Evolutionary conservation across 148 eudicot genomes (phyloP), one percentile per base, ranked within the genome.

Genomic region (Rhododendron ovatum): DNA sequence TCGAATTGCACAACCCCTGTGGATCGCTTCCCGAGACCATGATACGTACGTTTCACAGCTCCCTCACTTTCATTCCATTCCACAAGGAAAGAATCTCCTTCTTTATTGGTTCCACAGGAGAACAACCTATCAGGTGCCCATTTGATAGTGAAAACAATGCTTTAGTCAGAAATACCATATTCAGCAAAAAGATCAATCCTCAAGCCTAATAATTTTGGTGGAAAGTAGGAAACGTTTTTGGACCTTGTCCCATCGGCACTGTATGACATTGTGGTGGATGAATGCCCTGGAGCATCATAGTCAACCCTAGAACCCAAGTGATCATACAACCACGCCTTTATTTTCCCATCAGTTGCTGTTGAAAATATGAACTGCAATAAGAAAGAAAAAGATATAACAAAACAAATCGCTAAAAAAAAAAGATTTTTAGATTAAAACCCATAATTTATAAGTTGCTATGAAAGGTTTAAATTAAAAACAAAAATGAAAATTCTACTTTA

Each of bases 31-130:
- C 98, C 94, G 2, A 97, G 94, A 83, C 98, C 98, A 86, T 84
- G 86, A 86, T 92, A 97, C 47, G 94, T 87, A 79, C 95, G 95
- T 88, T 93, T 97, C 51, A 97, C 93, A 73, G 98, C 90, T 87
- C 98, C 99, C 89, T 95, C 98, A 87, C 95, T 93, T 91, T 95
- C 99, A 90, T 95, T 93, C 98, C 99, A 97, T 87, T 97, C 99
- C 67, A 97, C 98, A 85, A 97, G 91, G 87, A 88, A 94, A 15
- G 99, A 97, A 85, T 97, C 96, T 82, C 98, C 98, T 88, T 93
- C 99, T 93, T 94, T 95, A 89, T 91, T 96, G 53, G 98, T 94
- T 85, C 99, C 98, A 83, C 99, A 96, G 22, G 98, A 95, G 91
- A 96, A 96, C 89, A 96, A 90, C 91, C 98, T 96, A 88, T 83